Evolutionary conservation across 768 basidiomycete genomes (phyloP).

Genomic region (Termitomyces sp.): DNA sequence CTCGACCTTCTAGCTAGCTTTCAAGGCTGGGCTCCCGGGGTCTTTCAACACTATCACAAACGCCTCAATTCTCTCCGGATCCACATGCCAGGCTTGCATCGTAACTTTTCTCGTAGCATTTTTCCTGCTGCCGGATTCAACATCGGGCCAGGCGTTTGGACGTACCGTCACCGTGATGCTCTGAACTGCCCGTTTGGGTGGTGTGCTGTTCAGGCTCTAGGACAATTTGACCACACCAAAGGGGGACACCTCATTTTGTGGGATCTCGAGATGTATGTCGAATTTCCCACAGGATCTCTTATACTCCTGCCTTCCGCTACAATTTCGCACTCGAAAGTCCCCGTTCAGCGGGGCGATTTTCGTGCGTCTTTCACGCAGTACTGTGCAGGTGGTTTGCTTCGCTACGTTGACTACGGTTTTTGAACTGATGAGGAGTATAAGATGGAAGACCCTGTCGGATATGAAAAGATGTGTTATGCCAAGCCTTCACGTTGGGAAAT

Average conservation of each 20-base stretch:
- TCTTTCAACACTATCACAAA: not conserved
- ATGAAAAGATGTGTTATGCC: not conserved
- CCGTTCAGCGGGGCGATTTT: not conserved
- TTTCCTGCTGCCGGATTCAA: not conserved
- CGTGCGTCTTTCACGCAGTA: not conserved
- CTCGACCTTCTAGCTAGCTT: too few species aligned
- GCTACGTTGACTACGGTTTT: constrained; percentile 5
- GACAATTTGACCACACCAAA: not conserved
- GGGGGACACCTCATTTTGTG: constrained; percentile 3
- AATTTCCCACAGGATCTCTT: not conserved
- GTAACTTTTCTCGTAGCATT: not conserved
- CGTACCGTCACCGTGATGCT: not conserved
- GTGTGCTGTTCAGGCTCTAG: not conserved
- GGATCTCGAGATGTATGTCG: too few species aligned
- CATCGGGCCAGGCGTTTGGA: not conserved
- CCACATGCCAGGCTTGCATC: not conserved
- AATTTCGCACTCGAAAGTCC: constrained; percentile 1
- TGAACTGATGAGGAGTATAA: not conserved
- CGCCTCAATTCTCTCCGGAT: not conserved
- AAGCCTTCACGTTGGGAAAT: not conserved
- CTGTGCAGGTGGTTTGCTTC: not conserved
- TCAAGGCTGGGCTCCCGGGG: not conserved
- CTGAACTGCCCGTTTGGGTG: not conserved
- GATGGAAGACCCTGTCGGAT: not conserved
- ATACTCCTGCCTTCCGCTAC: constrained; percentile 7